Base-by-base conservation (phyloP, 2,329 filamentous ascomycete species). In the Cytospora chrysosperma region DNA sequence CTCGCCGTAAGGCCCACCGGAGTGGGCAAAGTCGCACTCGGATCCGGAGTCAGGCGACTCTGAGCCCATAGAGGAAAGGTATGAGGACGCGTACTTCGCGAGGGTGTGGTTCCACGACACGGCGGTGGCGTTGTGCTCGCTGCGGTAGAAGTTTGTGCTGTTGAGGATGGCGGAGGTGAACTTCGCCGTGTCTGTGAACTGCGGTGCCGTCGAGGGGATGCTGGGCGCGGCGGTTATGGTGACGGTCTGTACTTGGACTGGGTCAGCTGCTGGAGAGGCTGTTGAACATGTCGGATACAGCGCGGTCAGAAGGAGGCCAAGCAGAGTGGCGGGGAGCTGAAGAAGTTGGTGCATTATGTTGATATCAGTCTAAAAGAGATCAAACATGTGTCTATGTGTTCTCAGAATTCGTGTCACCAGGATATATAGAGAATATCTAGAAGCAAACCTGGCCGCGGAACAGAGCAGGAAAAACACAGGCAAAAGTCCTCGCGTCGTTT, bases 61-160 rank as follows among this genome's bases (percentile, higher is more conserved):
- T 1, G 56, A 5, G 1, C 64, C 64, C 62, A 68, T 70, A 51
- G 70, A 68, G 55, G 70, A 68, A 19, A 85, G 76, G 69, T 84
- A 91, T 1, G 76, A 70, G 4, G 69, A 65, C 0, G 88, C 87
- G 65, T 81, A 87, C 4, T 73, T 69, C 1, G 83, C 84, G 8
- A 90, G 79, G 0, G 86, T 88, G 7, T 75, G 70, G 76, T 93
- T 92, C 89, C 89, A 93, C 4, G 68, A 65, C 3, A 92, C 70
- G 1, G 75, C 72, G 0, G 76, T 75, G 34, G 87, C 88, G 68
- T 86, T 85, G 76, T 92, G 87, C 65, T 85, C 75, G 8, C 68
- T 67, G 26, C 90, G 86, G 76, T 88, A 91, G 55, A 78, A 74
- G 74, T 93, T 92, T 43, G 86, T 90, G 68, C 81, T 82, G 72